Base-by-base conservation (phyloP, 805 yeast species). In the Candida glaebosa region DNA sequence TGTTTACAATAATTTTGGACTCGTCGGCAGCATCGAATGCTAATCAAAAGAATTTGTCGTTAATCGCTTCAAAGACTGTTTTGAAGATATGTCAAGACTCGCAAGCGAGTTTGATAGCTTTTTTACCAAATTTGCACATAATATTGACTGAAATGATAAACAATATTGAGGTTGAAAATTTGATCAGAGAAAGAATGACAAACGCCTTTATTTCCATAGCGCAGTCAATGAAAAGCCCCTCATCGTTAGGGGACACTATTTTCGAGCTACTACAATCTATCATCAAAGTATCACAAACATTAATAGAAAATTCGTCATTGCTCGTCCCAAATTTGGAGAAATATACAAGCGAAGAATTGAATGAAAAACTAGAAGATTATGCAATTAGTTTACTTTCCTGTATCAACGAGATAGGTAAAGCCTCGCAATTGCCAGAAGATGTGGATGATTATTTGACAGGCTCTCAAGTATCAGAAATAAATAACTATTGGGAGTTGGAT, bases 331-430 rank as follows among this genome's bases (percentile, higher is more conserved):
- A 42, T 40, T 18, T 34, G n/a, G 26, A 17, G 14, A 9, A 10
- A 1, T 16, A 5, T 14, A 15, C 14, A 8, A 17, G 30, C 8
- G 30, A 26, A 24, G 30, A 30, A 39, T 20, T 39, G n/a, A 41
- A 44, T 22, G 59, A 54, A 15, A 45, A 45, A 14, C 48, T 57
- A 19, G 67, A 65, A 25, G 79, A 76, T 2, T 82, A 81, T 47
- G 52, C 76, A 1, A 54, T 71, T 2, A 81, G 89, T 18, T 60
- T 86, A 35, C 58, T 87, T 18, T 63, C 76, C 10, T 84, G 88
- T 53, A 58, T 88, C 0, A 71, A 73, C n/a, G 86, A 83, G 40
- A 65, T 87, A 3, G 93, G 88, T 0, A 82, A 81, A 42, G 87
- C 89, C 0, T 59, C 84, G 53, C 77, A 78, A 38, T 59, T 75